phyloP scores from a whole-genome alignment of 177 flowering plant species.

The Vitis hybrid region DNA sequence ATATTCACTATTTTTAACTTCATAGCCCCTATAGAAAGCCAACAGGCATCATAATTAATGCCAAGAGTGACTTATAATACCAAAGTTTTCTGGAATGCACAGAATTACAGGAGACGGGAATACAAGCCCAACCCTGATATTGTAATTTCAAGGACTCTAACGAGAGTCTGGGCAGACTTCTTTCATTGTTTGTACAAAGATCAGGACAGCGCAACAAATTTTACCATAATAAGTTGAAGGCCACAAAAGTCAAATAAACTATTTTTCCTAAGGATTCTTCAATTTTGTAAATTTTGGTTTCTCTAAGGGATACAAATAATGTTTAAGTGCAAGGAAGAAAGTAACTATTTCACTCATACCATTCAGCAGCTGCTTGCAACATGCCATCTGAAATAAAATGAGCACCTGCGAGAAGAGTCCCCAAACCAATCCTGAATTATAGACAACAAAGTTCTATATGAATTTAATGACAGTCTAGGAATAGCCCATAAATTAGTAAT shows the following conservation, averaged over 20 bases:
- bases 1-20: background rate
- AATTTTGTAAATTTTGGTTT: too few relatives aligned
- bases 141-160: background rate
- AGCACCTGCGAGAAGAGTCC: conserved; percentile 47
- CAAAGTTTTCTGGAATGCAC: background rate
- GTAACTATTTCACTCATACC: conserved; percentile 41
- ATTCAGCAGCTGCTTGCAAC: conserved; percentile 84
- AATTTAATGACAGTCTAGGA: background rate
- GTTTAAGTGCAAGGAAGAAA: background rate
- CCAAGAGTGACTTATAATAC: background rate
- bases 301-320: background rate
- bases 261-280: too few relatives aligned
- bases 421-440: conserved; percentile 75
- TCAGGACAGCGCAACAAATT: too few relatives aligned
- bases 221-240: too few relatives aligned
- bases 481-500: background rate
- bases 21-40: background rate
- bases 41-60: background rate
- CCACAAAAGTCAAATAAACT: too few relatives aligned
- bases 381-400: conserved; percentile 48
- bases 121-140: background rate
- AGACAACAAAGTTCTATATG: conserved; percentile 8
- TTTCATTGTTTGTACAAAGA: too few relatives aligned
- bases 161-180: too few relatives aligned
- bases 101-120: background rate